Conservation (phyloP, 306 rosid species). For the Bauhinia variegata region DNA sequence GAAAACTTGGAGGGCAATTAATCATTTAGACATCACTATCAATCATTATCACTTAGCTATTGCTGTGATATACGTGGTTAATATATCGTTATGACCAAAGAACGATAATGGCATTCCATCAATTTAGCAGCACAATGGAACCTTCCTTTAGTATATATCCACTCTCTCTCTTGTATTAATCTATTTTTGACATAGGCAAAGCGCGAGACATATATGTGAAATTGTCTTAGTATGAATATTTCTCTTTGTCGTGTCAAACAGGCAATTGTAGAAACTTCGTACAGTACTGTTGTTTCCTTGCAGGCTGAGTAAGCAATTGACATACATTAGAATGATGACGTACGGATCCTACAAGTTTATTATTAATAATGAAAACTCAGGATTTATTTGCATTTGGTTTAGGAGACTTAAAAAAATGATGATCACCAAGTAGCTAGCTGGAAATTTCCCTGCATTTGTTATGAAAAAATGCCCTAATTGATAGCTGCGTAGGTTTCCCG, state of each 20-base stretch:
- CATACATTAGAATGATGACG: not conserved
- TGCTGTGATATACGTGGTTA: not conserved
- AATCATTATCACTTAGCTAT: not conserved
- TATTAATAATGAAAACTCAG: not conserved
- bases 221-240: not conserved
- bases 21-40: not conserved
- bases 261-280: not conserved
- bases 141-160: not conserved
- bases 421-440: not conserved
- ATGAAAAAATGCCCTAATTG: not conserved
- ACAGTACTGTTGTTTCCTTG: not conserved
- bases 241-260: not conserved
- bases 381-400: not conserved
- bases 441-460: slow-evolving; percentile 8
- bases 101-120: not conserved
- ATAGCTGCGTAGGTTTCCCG: too few species aligned
- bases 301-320: too few species aligned
- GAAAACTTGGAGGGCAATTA: not conserved
- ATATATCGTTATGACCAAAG: not conserved
- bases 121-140: not conserved
- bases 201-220: not conserved
- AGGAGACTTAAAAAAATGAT: not conserved
- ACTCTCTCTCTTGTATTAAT: too few species aligned
- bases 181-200: not conserved
- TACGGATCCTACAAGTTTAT: not conserved